phyloP scores from a whole-genome alignment of 345 rosid genomes.

The Combretum micranthum region DNA sequence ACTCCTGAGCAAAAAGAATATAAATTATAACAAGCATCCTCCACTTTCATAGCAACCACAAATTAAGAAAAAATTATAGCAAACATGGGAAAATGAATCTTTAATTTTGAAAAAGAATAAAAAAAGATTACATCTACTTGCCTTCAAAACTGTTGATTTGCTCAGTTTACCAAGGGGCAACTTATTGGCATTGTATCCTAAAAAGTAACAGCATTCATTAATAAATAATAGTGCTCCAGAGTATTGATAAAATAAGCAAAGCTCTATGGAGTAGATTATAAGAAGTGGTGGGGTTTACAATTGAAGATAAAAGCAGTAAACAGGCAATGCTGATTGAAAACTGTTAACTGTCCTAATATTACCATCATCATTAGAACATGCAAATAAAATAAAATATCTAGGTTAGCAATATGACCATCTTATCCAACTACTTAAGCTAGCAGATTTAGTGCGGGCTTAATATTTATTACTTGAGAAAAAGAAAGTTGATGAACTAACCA shows the following conservation, averaged over 20 bases:
- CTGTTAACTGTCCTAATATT: too few species aligned
- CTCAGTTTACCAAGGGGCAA: slow-evolving; percentile 93
- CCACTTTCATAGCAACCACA: background rate
- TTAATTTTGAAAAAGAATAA: background rate
- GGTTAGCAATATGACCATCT: too few species aligned
- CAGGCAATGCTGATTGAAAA: too few species aligned
- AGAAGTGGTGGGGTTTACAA: too few species aligned
- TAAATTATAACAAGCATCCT: too few species aligned
- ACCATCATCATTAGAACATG: too few species aligned
- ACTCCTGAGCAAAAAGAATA: too few species aligned
- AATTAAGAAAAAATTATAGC: background rate
- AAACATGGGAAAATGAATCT: background rate
- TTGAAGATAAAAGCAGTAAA: too few species aligned
- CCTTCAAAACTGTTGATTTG: slow-evolving; percentile 66
- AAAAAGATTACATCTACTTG: slow-evolving; percentile 5
- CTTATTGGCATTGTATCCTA: slow-evolving; percentile 81
- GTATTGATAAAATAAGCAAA: background rate
- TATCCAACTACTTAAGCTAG: too few species aligned
- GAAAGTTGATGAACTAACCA: slow-evolving; percentile 42
- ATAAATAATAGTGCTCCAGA: slow-evolving; percentile 3
- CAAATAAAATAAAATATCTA: too few species aligned
- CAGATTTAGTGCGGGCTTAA: slow-evolving; percentile 1
- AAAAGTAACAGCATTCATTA: slow-evolving; percentile 15
- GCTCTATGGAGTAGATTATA: too few species aligned
- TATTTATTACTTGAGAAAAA: slow-evolving; percentile 4